Percentiles rank a stretch among this genome's conserved stretches.
Evolutionary conservation across 768 basidiomycete genomes (phyloP).

Genomic region (Leccinum boreale): DNA sequence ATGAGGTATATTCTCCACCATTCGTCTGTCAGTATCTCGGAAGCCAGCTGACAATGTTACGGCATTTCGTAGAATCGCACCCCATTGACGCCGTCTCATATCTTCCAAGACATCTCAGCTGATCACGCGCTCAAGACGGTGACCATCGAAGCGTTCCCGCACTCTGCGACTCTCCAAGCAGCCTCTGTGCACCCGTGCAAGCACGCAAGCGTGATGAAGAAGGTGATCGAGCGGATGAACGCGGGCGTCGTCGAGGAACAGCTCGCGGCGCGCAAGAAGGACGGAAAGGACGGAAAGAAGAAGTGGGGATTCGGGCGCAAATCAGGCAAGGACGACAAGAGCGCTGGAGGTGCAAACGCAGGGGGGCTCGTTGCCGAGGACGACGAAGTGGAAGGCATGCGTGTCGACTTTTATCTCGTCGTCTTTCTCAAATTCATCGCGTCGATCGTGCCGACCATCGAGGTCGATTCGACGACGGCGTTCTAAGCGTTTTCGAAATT

Average conservation of each 20-base stretch:
- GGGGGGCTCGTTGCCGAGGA: slow-evolving; percentile 20
- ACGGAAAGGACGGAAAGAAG: slow-evolving; percentile 56
- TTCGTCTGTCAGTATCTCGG: neutral
- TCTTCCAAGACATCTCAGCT: slow-evolving; percentile 95
- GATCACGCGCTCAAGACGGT: slow-evolving; percentile 99
- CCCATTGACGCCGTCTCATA: slow-evolving; percentile 83
- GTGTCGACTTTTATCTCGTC: slow-evolving; percentile 97
- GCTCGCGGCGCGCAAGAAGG: slow-evolving; percentile 58
- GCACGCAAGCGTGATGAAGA: slow-evolving; percentile 99
- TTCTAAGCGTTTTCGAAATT: slow-evolving; percentile 38
- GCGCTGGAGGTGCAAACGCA: slow-evolving; percentile 1
- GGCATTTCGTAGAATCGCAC: slow-evolving; percentile 64
- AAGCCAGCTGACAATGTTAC: neutral
- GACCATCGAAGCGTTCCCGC: slow-evolving; percentile 98
- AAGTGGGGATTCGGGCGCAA: slow-evolving; percentile 85
- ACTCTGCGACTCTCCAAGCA: slow-evolving; percentile 76
- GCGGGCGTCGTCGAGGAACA: slow-evolving; percentile 80
- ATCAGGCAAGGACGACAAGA: slow-evolving; percentile 53
- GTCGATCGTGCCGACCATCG: slow-evolving; percentile 97
- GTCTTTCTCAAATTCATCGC: slow-evolving; percentile 99
- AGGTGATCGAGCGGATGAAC: slow-evolving; percentile 99
- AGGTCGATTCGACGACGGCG: slow-evolving; percentile 89
- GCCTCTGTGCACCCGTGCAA: slow-evolving; percentile 99
- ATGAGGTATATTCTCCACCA: slow-evolving; percentile 62
- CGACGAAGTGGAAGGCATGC: slow-evolving; percentile 83